Conservation (phyloP, 257 asterid genomes). For the Nicotiana paniculata region DNA sequence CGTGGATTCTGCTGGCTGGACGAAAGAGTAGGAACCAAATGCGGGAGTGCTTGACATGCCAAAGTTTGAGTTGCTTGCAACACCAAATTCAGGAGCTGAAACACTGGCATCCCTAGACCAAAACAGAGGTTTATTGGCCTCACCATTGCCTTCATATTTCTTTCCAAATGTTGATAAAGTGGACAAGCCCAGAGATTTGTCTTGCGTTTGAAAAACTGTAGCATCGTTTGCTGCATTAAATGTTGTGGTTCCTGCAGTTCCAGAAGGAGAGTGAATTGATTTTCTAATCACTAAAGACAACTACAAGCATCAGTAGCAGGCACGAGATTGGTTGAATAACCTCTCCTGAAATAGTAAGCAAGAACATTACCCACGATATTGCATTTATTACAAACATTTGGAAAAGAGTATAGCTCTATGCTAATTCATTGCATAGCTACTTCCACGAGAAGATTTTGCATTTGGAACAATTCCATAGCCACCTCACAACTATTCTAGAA, state of each 20-base stretch:
- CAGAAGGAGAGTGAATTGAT: not conserved
- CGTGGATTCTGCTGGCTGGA: not conserved
- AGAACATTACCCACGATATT: not conserved
- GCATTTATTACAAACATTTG: not conserved
- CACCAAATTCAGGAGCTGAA: not conserved
- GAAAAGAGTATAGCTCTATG: not conserved
- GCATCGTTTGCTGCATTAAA: not conserved
- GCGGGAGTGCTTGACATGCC: not conserved
- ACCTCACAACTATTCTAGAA: not conserved
- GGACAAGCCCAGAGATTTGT: not conserved
- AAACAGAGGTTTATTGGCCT: conserved; percentile 8
- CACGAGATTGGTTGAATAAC: not conserved
- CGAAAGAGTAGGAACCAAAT: not conserved
- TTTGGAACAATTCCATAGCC: not conserved
- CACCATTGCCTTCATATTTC: not conserved
- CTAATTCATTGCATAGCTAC: not conserved
- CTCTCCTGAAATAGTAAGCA: not conserved
- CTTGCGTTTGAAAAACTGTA: not conserved
- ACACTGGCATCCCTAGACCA: not conserved
- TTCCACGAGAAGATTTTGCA: not conserved
- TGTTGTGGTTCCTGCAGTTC: not conserved
- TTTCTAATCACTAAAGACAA: not conserved
- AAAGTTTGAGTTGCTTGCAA: conserved; percentile 1
- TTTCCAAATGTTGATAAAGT: not conserved
- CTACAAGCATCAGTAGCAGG: not conserved